Evolutionary conservation across 1,139 yeast species (phyloP), one percentile per base, ranked within the genome.

Genomic region (Nakaseomyces bracarensis): DNA sequence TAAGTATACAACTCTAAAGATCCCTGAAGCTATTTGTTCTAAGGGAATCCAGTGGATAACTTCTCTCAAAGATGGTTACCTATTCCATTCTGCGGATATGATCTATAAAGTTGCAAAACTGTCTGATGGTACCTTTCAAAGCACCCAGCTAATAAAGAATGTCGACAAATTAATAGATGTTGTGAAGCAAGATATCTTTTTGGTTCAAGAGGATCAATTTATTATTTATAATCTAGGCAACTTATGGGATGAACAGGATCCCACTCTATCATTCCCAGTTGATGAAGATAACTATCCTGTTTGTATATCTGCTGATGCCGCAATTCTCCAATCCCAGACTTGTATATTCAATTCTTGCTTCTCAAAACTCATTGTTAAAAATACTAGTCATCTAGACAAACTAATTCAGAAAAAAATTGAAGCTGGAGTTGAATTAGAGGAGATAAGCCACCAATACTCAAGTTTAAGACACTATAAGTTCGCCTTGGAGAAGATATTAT

Each of bases 201-300:
- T 59, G 3, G 42, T 60, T 3, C 49, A 49, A 33, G 50, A 44
- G 2, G 51, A 50, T 9, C 41, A 46, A 9, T 45, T 53, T 7
- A 18, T 51, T 5, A 38, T 51, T 3, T 53, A 45, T 43, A 44
- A 46, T 26, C 18, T 58, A 9, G 52, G 51, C 3, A 51, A 51
- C 26, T 39, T 61, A 14, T 55, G 60, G 60, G 49, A 48, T 7
- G 43, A 40, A 6, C 42, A 47, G 26, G 33, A 43, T 4, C 47
- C 48, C 3, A 26, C 40, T 4, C 43, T 54, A 9, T 44, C 48
- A 4, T 40, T 49, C 1, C 48, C 49, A 7, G 44, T 56, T 3
- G 50, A 49, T 9, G 61, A 54, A 16, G 59, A 57, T 28, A 47
- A 50, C 35, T 60, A 59, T 36, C 65, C 65, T 3, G 46, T 58